These are phyloP conservation scores for Ustilago loliicola DNA, from an alignment of 1,284 basidiomycete genomes.

Conservation along the genomic window DNA sequence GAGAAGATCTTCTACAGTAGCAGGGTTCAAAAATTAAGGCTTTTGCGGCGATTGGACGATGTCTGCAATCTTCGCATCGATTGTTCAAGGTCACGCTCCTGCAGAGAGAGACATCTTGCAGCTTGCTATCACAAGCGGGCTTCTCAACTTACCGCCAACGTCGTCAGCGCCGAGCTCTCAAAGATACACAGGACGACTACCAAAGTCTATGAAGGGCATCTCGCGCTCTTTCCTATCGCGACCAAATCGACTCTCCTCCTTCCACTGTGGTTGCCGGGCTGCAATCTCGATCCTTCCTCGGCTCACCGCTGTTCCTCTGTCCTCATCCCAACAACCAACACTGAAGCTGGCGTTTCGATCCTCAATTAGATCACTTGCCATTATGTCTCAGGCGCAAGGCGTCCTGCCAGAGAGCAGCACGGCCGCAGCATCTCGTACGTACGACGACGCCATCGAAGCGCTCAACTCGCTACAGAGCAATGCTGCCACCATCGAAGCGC, in stretches of 20 bases:
- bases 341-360: neutral
- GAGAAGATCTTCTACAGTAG: neutral
- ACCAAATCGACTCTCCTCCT: neutral
- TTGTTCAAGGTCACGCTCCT: neutral
- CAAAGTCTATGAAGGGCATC: slow-evolving; percentile 23
- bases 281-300: neutral
- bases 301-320: neutral
- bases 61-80: neutral
- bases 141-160: neutral
- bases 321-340: neutral
- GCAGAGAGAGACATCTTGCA: neutral
- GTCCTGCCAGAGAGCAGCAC: slow-evolving; percentile 5
- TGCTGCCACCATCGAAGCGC: slow-evolving; percentile 87
- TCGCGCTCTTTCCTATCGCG: slow-evolving; percentile 4
- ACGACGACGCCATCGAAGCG: slow-evolving; percentile 82
- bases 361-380: neutral
- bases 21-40: slow-evolving; percentile 1
- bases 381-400: slow-evolving; percentile 24
- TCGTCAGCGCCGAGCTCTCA: neutral
- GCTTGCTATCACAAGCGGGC: neutral
- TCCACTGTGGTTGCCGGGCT: neutral
- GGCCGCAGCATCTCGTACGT: slow-evolving; percentile 33
- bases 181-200: neutral
- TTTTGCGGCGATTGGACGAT: neutral
- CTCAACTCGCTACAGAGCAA: slow-evolving; percentile 96